A percentile compares a stretch with the other conserved stretches of the same genome.
Conservation (phyloP, 495 filamentous ascomycete species). For the Penicillium soppii region DNA sequence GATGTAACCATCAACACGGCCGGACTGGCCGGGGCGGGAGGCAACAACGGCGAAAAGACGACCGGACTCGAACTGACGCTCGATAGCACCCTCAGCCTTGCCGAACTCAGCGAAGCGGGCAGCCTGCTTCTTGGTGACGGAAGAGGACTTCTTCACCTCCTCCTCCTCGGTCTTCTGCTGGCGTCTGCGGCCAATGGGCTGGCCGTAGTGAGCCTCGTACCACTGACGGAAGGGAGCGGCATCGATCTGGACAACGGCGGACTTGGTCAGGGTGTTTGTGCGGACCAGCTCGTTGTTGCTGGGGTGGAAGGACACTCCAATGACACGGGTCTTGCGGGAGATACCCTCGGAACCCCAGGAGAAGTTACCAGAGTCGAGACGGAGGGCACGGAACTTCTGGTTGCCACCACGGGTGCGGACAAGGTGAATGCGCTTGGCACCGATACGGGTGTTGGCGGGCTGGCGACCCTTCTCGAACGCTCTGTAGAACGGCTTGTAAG, state of each 20-base stretch:
- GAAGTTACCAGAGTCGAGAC: constrained; percentile 99
- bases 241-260: constrained; percentile 97
- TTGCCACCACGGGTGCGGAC: constrained; percentile 99
- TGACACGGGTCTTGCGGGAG: constrained; percentile 97
- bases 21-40: constrained; percentile 92
- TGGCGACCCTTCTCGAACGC: constrained; percentile 99
- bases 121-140: constrained; percentile 93
- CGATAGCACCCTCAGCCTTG: constrained; percentile 90
- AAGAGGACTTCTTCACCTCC: constrained; percentile 89
- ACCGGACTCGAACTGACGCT: constrained; percentile 98
- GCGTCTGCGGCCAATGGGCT: constrained; percentile 80
- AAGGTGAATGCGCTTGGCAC: constrained; percentile 95
- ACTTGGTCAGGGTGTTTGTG: constrained; percentile 99
- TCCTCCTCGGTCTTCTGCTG: constrained; percentile 71
- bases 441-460: constrained; percentile 98
- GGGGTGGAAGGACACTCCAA: constrained; percentile 95
- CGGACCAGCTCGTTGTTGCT: constrained; percentile 99
- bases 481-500: constrained; percentile 50
- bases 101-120: constrained; percentile 73
- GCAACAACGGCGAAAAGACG: constrained; percentile 91
- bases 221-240: constrained; percentile 98
- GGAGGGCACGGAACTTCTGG: constrained; percentile 98
- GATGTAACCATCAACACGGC: constrained; percentile 94
- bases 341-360: constrained; percentile 97
- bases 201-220: constrained; percentile 99